Evolutionary conservation across 495 filamentous ascomycete genomes (phyloP), one percentile per base, ranked within the genome.

Genomic region (Lophiostoma macrostomum): DNA sequence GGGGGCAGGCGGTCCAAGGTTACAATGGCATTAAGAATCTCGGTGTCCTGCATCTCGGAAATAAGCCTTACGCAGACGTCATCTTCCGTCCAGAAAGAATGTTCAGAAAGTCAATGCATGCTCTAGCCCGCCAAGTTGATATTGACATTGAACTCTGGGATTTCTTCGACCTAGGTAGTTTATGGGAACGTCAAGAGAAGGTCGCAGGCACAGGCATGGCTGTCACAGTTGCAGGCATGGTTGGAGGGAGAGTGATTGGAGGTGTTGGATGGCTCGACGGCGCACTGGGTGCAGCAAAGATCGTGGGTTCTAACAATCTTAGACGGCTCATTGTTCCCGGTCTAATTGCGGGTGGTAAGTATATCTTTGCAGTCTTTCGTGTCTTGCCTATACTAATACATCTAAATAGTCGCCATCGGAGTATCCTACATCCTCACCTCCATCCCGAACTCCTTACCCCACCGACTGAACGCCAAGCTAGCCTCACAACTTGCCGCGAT

Each of bases 181-280:
- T 96, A 8, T 83, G 93, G 75, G 88, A 97, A 61, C 77, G 81
- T 39, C 90, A 98, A 66, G 94, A 98, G 74, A 96, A 97, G 73
- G 73, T 93, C 32, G 90, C 89, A 12, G 89, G 90, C 30, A 90
- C 90, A 23, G 82, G 93, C 54, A 87, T 97, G 84, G 91, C 94
- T 31, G 76, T 98, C 69, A 97, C 93, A 1, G 82, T 91, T 24
- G 87, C 85, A n/a, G 89, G 88, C 50, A 84, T 93, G 16, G 74
- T 96, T 8, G 88, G 91, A 41, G 80, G 84, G 11, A 79, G 90
- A 30, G 74, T 91, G 52, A 73, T 97, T 36, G 87, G 91, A 56
- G 83, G 90, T 41, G 79, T 87, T 64, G 82, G 87, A 45, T 96
- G 91, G 87, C 72, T 96, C 44, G 93, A 97, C 66, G 87, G 90